Evolutionary conservation across 768 basidiomycete species (phyloP).

Genomic region (Collybiopsis luxurians): DNA sequence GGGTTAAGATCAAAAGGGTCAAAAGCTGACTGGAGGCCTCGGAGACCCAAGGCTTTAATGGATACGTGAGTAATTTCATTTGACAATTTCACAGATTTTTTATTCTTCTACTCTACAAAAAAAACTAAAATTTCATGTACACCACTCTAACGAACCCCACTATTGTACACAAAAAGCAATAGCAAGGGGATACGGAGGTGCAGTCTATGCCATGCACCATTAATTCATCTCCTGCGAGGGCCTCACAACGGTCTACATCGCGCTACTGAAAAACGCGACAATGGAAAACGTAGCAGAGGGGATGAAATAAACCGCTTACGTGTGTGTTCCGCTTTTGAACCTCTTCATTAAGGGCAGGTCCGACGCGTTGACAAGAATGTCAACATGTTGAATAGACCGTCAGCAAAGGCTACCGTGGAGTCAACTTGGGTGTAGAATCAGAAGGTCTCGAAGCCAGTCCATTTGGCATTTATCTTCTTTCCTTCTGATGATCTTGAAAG

Average conservation of each 20-base stretch:
- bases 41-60: constrained; percentile 11
- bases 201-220: constrained; percentile 85
- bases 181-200: constrained; percentile 86
- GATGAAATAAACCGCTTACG: constrained; percentile 22
- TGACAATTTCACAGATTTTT: not conserved
- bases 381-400: too few relatives aligned
- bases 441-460: too few relatives aligned
- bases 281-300: constrained; percentile 43
- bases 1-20: constrained; percentile 9
- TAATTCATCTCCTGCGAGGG: constrained; percentile 89
- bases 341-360: not conserved
- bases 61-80: constrained; percentile 6
- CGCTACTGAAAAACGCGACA: constrained; percentile 30
- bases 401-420: too few relatives aligned
- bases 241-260: constrained; percentile 47
- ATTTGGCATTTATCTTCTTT: too few relatives aligned
- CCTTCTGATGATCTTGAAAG: too few relatives aligned
- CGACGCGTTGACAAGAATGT: not conserved
- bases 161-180: constrained; percentile 45
- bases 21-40: constrained; percentile 7
- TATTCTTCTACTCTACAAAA: not conserved
- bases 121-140: constrained; percentile 49
- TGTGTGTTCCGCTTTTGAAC: not conserved
- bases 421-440: too few relatives aligned
- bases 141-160: constrained; percentile 85